Base-by-base conservation (phyloP, 306 rosid genomes). In the Bauhinia variegata region DNA sequence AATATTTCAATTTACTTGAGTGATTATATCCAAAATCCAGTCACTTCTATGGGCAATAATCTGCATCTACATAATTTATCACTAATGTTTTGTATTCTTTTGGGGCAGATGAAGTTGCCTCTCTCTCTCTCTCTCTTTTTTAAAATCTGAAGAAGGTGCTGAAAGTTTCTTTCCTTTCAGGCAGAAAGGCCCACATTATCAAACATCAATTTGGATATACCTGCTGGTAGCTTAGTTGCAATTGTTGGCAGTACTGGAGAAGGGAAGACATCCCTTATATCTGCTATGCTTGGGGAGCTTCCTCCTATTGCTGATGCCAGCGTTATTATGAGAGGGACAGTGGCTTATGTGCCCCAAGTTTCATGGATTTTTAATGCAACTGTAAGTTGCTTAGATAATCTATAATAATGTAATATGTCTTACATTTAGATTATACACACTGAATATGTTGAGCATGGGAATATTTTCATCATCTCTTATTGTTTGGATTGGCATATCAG, bases 361-460 rank as follows among this genome's bases (percentile, higher is more conserved):
- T 92, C 98, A 5, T 92, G 98, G 98, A 92, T 92, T 75, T 89
- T 89, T 81, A 92, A 92, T 72, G 98, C 96, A 68, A 89, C 96
- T 48, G 98, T 92, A 80, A 84, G 98, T 77, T 65, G 17, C 51
- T 39, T 13, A 60, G 37, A 36, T 52, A 54, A 60, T 68, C 65
- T 53, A 33, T 17, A 44, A 46, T 70, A 37, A 6, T 37, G 28
- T 30, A 28, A 28, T 11, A 18, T 18, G 51, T 37, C 12, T 8
- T 47, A 70, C 48, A 36, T 50, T 62, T 65, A 49, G 50, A 70
- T 42, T 13, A 59, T 18, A 60, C 28, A 23, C 28, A 23, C 28
- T 23, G 28, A 23, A 23, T 1, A 11, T 54, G 58, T 41, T 42
- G 48, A 38, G 8, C 31, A 23, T 41, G 5, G 60, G 13, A 1